Evolutionary conservation across 1,284 basidiomycete genomes (phyloP).

Genomic region (Ceratobasidium sp.): DNA sequence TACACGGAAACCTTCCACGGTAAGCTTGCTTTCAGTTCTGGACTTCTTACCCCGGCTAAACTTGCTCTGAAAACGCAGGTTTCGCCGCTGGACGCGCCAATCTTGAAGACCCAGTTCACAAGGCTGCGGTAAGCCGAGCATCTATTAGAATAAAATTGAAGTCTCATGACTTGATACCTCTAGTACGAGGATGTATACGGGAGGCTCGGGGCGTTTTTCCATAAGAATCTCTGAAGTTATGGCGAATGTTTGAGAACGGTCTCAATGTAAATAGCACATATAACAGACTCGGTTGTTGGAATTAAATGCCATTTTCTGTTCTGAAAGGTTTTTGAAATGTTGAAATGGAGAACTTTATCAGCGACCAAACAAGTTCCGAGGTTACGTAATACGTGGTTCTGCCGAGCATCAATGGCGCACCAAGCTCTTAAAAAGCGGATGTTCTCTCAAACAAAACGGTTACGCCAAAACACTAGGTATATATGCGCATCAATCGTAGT

Average conservation of each 20-base stretch:
- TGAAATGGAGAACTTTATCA: too few species aligned
- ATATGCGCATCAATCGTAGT: neutral
- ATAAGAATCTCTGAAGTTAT: conserved; percentile 15
- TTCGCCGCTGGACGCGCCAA: conserved; percentile 32
- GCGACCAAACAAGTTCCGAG: neutral
- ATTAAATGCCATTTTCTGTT: too few species aligned
- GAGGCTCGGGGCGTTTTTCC: conserved; percentile 26
- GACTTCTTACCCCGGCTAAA: neutral
- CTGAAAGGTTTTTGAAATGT: too few species aligned
- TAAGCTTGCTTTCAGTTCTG: neutral
- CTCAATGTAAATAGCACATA: neutral
- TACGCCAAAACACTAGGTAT: neutral
- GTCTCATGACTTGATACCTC: neutral
- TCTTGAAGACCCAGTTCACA: conserved; percentile 25
- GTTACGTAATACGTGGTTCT: neutral
- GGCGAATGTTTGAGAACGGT: neutral
- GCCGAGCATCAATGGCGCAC: too few species aligned
- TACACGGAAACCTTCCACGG: conserved; percentile 32
- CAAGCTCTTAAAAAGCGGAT: neutral
- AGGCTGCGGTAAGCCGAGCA: conserved; percentile 24
- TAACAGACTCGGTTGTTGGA: neutral
- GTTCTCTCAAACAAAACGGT: too few species aligned
- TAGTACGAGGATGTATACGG: conserved; percentile 38
- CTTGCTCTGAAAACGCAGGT: neutral
- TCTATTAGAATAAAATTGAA: neutral